Evolutionary conservation across 2,329 filamentous ascomycete species (phyloP), one percentile per base, ranked within the genome.

Genomic region (Aureobasidium pullulans): DNA sequence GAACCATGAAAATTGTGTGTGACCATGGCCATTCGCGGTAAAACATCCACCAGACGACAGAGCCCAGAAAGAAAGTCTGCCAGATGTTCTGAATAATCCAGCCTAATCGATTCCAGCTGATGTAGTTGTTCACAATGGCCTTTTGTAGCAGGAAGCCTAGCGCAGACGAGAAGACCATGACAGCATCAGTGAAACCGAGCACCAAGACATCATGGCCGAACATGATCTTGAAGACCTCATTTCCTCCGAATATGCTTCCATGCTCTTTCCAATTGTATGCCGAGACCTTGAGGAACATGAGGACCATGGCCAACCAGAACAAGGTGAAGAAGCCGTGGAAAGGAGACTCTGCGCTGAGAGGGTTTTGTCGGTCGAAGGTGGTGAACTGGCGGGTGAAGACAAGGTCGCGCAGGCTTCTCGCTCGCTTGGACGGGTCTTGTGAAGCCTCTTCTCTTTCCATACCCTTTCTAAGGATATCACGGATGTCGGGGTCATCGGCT

Each of bases 21-120:
- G 88, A 89, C 89, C 89, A 92, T 1, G 88, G 86, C 89, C 88
- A 93, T 53, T 90, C 83, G 4, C 88, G 80, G 67, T 84, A 80
- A 52, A 87, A 79, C 0, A 87, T 86, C 75, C 87, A 83, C 54
- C 80, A 81, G 5, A 91, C 75, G 3, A 87, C 80, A 8, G 77
- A 77, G 4, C 75, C 78, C 10, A 90, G 79, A 65, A 86, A 91
- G 13, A 77, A 62, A 0, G 78, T 75, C 73, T 93, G 86, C 88
- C 88, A 92, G 1, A 87, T 74, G 67, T 87, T 87, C 68, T 92
- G 88, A 31, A 90, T 73, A 28, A 90, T 79, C 88, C 88, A 91
- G 1, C 88, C 89, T 7, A 77, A 72, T 15, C 79, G 74, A 62
- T 86, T 81, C 89, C 88, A 92, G 59, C 80, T 80, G 28, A 91